Evolutionary conservation across 2,329 filamentous ascomycete species (phyloP).

Genomic region (Sphaceloma murrayae): DNA sequence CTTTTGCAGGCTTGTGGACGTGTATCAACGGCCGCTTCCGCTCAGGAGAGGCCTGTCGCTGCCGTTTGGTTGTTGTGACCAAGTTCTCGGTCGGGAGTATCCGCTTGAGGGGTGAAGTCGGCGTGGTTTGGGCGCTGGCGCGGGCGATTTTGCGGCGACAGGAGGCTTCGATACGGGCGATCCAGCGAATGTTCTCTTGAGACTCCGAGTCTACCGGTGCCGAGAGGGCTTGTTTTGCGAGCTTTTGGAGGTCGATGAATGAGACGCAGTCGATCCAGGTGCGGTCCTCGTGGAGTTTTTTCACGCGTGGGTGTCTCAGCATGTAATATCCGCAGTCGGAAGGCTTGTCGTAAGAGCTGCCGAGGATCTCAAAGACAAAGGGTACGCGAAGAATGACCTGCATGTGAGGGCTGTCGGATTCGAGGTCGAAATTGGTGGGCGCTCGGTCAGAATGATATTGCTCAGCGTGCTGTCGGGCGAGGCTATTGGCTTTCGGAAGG

Average conservation of each 20-base stretch:
- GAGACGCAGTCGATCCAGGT: constrained; percentile 58
- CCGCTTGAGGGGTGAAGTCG: constrained; percentile 18
- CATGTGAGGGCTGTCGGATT: constrained; percentile 24
- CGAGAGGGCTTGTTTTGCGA: constrained; percentile 51
- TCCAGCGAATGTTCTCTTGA: constrained; percentile 54
- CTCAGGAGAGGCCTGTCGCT: neutral
- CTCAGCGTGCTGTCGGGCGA: constrained; percentile 33
- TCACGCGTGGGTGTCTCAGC: constrained; percentile 64
- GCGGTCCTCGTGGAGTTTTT: constrained; percentile 70
- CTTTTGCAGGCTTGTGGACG: neutral
- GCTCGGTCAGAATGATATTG: constrained; percentile 22
- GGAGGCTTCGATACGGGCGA: constrained; percentile 46
- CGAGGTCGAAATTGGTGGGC: constrained; percentile 22
- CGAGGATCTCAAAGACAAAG: constrained; percentile 69
- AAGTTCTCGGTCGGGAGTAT: neutral
- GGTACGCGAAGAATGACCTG: constrained; percentile 56
- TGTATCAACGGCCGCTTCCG: neutral
- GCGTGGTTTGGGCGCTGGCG: constrained; percentile 21
- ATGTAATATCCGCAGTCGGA: constrained; percentile 61
- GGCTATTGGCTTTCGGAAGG: constrained; percentile 35
- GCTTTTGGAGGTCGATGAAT: constrained; percentile 58
- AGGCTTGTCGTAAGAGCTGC: constrained; percentile 67
- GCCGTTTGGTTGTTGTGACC: neutral
- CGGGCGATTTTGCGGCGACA: constrained; percentile 26
- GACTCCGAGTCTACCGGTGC: constrained; percentile 45